Percentiles rank a stretch among this genome's conserved stretches.
Evolutionary conservation across 2,329 filamentous ascomycete genomes (phyloP).

Genomic region (Zasmidium angulare): DNA sequence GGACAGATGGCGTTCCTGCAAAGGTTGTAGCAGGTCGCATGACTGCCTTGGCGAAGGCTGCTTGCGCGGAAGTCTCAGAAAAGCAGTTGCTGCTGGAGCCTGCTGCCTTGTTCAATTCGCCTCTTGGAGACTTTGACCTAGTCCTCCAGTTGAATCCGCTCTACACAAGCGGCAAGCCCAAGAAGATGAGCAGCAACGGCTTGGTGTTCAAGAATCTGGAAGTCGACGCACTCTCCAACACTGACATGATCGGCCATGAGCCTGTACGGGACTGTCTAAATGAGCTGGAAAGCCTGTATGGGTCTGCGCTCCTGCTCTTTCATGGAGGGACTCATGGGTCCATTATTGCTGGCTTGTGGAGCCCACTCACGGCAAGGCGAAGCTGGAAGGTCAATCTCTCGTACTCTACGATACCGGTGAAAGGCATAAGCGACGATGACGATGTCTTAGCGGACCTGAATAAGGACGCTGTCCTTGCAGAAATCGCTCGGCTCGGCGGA

Average conservation of each 20-base stretch:
- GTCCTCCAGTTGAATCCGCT: conserved; percentile 68
- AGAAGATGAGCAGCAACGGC: conserved; percentile 42
- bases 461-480: conserved; percentile 64
- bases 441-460: conserved; percentile 59
- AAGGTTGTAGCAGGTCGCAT: conserved; percentile 83
- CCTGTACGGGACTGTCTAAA: conserved; percentile 63
- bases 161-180: conserved; percentile 46
- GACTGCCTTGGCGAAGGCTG: conserved; percentile 76
- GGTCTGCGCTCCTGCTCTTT: conserved; percentile 76
- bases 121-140: conserved; percentile 79
- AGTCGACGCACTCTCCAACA: conserved; percentile 49
- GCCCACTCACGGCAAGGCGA: conserved; percentile 55
- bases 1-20: conserved; percentile 71
- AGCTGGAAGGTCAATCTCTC: conserved; percentile 70
- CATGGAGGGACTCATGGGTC: conserved; percentile 60
- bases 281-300: conserved; percentile 68
- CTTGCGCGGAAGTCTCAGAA: conserved; percentile 55
- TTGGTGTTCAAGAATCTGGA: conserved; percentile 79
- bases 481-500: conserved; percentile 65
- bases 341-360: conserved; percentile 65
- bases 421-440: conserved; percentile 35
- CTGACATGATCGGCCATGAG: conserved; percentile 55
- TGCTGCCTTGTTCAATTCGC: conserved; percentile 68
- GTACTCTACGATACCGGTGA: conserved; percentile 62
- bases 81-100: conserved; percentile 42